phyloP scores from a whole-genome alignment of 2,329 filamentous ascomycete genomes.

The Cladorrhinum sp. region DNA sequence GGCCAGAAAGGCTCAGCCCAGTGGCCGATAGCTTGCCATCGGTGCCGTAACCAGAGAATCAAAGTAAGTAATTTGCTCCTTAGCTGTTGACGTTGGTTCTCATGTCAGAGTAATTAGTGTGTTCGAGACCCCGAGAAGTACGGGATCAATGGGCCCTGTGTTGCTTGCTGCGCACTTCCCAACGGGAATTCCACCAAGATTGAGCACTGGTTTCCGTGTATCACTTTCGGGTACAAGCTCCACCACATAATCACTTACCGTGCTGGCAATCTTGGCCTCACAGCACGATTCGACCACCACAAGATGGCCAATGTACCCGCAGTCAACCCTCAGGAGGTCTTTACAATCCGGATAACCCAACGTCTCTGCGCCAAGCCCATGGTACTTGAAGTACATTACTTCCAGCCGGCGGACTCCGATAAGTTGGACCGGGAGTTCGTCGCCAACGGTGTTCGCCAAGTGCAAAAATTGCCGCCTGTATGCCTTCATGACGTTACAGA shows the following conservation, averaged over 20 bases:
- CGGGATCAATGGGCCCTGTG: slow-evolving; percentile 36
- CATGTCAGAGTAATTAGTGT: neutral
- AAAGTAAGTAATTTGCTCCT: neutral
- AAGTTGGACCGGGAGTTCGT: slow-evolving; percentile 39
- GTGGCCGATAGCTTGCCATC: no score
- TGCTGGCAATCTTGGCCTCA: slow-evolving; percentile 43
- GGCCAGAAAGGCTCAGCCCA: no score
- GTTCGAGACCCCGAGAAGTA: slow-evolving; percentile 34
- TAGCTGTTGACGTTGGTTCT: neutral
- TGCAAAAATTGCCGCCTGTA: slow-evolving; percentile 36
- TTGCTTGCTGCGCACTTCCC: slow-evolving; percentile 40
- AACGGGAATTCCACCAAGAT: slow-evolving; percentile 43
- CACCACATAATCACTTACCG: slow-evolving; percentile 42
- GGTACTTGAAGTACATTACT: slow-evolving; percentile 40
- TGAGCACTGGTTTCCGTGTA: slow-evolving; percentile 44
- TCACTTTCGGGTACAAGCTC: slow-evolving; percentile 39
- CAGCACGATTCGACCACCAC: slow-evolving; percentile 41
- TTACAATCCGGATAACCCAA: slow-evolving; percentile 39
- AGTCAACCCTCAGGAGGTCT: slow-evolving; percentile 29
- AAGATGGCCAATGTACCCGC: slow-evolving; percentile 41
- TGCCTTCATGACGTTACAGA: slow-evolving; percentile 39
- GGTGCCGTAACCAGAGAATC: neutral
- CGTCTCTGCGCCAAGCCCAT: slow-evolving; percentile 39
- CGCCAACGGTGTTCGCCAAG: slow-evolving; percentile 29
- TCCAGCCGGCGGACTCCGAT: slow-evolving; percentile 38